Base-by-base conservation (phyloP, 2,329 filamentous ascomycete species). In the Colletotrichum lentis region DNA sequence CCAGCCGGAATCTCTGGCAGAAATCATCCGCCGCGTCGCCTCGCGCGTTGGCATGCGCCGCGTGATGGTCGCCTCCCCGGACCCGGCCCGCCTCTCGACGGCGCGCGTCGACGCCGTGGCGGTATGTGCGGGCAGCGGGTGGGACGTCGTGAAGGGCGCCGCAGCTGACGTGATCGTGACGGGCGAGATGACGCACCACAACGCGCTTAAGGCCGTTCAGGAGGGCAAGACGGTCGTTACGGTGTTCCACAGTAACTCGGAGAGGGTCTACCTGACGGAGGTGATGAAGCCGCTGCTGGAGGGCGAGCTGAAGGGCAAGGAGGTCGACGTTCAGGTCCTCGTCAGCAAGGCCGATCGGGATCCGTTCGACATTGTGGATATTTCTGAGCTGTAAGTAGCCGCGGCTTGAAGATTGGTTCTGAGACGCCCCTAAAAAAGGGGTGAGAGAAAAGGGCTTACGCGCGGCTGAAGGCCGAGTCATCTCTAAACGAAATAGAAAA, bases 141-240 rank as follows among this genome's bases (percentile, higher is more conserved):
- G 90, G 1, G 88, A 90, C 46, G 85, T 98, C 22, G 86, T 97
- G 67, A 88, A 88, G 70, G 85, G 85, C 47, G 82, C 89, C 3
- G 82, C 87, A 49, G 93, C 94, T 0, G 93, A 97, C 74, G 78
- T 98, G 46, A 80, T 96, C 4, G 92, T 99, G 73, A 98, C 93
- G 0, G 96, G 96, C 1, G 96, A 99, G 81, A 87, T 98, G 83
- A 92, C 88, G 74, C 96, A 99, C 77, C 96, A 99, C 77, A 93
- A 96, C 71, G 94, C 95, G 3, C 85, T 99, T 66, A 88, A 91
- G 46, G 93, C 94, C 1, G 93, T 92, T 35, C 94, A 97, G 81
- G 87, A 90, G 67, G 94, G 94, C 1, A 90, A 90, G 71, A 91
- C 89, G 62, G 92, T 98, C 0, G 87, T 98, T 59, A 91, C 90